These are phyloP conservation scores for Arthrobotrys pseudoclavata DNA, from an alignment of 2,329 filamentous ascomycete genomes.

Conservation along the genomic window DNA sequence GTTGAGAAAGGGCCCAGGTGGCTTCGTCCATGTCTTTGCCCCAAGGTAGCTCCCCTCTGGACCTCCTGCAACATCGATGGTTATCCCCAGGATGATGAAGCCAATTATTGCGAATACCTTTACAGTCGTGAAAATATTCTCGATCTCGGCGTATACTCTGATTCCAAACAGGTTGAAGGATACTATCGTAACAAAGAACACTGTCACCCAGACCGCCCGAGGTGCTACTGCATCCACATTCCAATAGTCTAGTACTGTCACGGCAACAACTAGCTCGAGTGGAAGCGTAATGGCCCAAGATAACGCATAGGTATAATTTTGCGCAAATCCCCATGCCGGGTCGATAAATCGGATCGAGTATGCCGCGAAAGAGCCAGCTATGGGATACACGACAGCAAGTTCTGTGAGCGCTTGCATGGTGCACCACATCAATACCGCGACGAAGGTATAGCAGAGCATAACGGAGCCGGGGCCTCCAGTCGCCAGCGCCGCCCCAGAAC, in stretches of 20 bases:
- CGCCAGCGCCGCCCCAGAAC: slow-evolving; percentile 71
- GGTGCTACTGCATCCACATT: slow-evolving; percentile 66
- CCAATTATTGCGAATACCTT: slow-evolving; percentile 74
- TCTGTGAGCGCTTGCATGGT: slow-evolving; percentile 74
- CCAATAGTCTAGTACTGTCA: slow-evolving; percentile 72
- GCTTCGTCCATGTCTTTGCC: slow-evolving; percentile 66
- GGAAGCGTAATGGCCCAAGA: slow-evolving; percentile 70
- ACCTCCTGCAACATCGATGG: slow-evolving; percentile 67
- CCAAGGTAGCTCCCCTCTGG: slow-evolving; percentile 65
- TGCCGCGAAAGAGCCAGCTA: slow-evolving; percentile 75
- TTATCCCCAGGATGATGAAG: slow-evolving; percentile 69
- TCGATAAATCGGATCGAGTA: slow-evolving; percentile 74
- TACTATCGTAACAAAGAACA: slow-evolving; percentile 71
- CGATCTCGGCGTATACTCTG: slow-evolving; percentile 72
- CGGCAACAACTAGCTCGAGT: slow-evolving; percentile 72
- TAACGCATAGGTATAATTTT: slow-evolving; percentile 72
- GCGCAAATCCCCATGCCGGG: slow-evolving; percentile 73
- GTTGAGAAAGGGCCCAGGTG: slow-evolving; percentile 68
- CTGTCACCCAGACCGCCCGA: slow-evolving; percentile 70
- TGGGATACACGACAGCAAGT: slow-evolving; percentile 74
- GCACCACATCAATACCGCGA: slow-evolving; percentile 73
- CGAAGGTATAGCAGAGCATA: slow-evolving; percentile 69
- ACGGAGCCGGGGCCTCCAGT: slow-evolving; percentile 66
- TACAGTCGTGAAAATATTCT: slow-evolving; percentile 73
- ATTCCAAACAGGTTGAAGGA: slow-evolving; percentile 73